A percentile compares a stretch with the other conserved stretches of the same genome.
phyloP scores from a whole-genome alignment of 805 yeast genomes.

The Blastobotrys americana region DNA sequence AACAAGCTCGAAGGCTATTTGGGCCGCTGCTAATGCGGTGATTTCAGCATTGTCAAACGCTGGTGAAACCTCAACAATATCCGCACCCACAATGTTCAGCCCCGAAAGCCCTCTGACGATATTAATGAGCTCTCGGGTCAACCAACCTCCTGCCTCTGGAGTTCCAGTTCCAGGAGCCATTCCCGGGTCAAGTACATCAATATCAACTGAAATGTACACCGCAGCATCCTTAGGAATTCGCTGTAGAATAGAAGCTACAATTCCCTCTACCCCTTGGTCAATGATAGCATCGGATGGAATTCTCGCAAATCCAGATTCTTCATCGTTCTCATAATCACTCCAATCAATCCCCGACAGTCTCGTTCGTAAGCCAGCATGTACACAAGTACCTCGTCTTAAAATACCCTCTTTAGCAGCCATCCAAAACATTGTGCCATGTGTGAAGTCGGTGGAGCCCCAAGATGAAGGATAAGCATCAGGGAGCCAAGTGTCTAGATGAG shows the following conservation, averaged over 20 bases:
- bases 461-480: slow-evolving; percentile 75
- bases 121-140: slow-evolving; percentile 54
- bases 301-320: slow-evolving; percentile 59
- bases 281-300: slow-evolving; percentile 69
- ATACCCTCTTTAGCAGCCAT: slow-evolving; percentile 66
- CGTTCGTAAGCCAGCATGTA: slow-evolving; percentile 74
- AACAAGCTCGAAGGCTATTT: slow-evolving; percentile 58
- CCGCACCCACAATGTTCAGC: slow-evolving; percentile 62
- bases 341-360: slow-evolving; percentile 54
- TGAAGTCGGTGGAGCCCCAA: slow-evolving; percentile 61
- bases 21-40: slow-evolving; percentile 60
- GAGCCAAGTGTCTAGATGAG: slow-evolving; percentile 81
- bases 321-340: slow-evolving; percentile 62
- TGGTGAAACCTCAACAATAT: slow-evolving; percentile 67
- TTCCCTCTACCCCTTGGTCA: slow-evolving; percentile 54
- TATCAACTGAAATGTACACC: slow-evolving; percentile 72
- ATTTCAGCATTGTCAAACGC: slow-evolving; percentile 55
- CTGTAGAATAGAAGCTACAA: slow-evolving; percentile 44
- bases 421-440: slow-evolving; percentile 87
- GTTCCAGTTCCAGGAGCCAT: slow-evolving; percentile 77
- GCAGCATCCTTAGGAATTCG: slow-evolving; percentile 59
- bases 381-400: slow-evolving; percentile 45
- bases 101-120: slow-evolving; percentile 55
- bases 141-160: slow-evolving; percentile 69
- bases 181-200: slow-evolving; percentile 64